Conservation (phyloP, 2,329 filamentous ascomycete genomes). For the Corinectria fuckeliana region DNA sequence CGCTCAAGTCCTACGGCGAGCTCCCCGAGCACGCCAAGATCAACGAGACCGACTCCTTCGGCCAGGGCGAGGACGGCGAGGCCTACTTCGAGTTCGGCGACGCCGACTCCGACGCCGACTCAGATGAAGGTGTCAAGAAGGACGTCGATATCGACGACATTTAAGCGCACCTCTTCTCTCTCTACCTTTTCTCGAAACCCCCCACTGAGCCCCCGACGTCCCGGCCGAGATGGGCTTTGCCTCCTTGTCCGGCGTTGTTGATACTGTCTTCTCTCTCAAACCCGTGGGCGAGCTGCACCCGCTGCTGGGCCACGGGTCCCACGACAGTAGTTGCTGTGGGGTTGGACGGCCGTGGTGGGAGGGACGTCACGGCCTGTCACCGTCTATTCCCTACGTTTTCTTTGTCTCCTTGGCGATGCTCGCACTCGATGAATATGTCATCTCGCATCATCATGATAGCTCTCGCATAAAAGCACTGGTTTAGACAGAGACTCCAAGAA, state of each 20-base stretch:
- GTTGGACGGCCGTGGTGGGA: constrained; percentile 60
- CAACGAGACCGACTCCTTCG: constrained; percentile 97
- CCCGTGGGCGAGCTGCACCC: constrained; percentile 32
- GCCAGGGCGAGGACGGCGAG: constrained; percentile 91
- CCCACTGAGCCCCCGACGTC: constrained; percentile 35
- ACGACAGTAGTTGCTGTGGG: constrained; percentile 56
- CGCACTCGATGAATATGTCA: constrained; percentile 35
- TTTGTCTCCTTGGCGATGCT: constrained; percentile 25
- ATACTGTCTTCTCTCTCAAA: constrained; percentile 73
- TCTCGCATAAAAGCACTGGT: constrained; percentile 34
- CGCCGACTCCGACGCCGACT: constrained; percentile 70
- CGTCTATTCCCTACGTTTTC: constrained; percentile 31
- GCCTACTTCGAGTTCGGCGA: constrained; percentile 99
- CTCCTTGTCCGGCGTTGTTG: constrained; percentile 34
- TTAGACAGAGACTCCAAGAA: constrained; percentile 39
- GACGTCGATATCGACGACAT: constrained; percentile 97
- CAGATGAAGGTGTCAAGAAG: constrained; percentile 67
- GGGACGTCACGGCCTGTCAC: constrained; percentile 63
- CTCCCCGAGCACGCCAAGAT: constrained; percentile 98
- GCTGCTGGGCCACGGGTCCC: constrained; percentile 39
- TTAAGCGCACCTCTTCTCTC: constrained; percentile 53
- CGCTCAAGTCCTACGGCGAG: constrained; percentile 96
- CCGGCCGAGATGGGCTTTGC: not conserved
- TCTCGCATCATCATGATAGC: constrained; percentile 32
- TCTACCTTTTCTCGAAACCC: constrained; percentile 13